Percentiles rank a stretch among this genome's conserved stretches.
These are phyloP conservation scores for Bretschneidera sinensis DNA, from an alignment of 345 rosid genomes.

Conservation along the genomic window DNA sequence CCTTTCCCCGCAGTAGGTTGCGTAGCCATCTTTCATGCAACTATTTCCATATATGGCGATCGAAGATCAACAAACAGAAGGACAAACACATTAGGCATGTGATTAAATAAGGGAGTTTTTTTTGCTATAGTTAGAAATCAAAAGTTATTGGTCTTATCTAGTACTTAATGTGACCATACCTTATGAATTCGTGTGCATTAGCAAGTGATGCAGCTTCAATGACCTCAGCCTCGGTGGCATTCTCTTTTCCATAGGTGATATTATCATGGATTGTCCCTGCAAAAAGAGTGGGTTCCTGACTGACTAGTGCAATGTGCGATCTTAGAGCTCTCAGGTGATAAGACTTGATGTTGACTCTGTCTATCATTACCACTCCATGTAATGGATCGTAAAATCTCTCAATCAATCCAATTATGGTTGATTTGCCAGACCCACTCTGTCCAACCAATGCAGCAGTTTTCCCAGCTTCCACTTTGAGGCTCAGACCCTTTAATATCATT, in stretches of 20 bases:
- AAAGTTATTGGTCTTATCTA: too few relatives aligned
- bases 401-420: conserved; percentile 36
- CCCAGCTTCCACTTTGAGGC: conserved; percentile 29
- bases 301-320: too few relatives aligned
- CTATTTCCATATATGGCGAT: too few relatives aligned
- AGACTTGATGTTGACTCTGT: conserved; percentile 32
- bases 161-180: too few relatives aligned
- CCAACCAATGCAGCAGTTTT: too few relatives aligned
- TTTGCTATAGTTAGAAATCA: too few relatives aligned
- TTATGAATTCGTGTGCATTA: conserved; percentile 41
- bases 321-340: conserved; percentile 36
- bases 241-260: conserved; percentile 25
- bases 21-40: too few relatives aligned
- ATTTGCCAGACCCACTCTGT: too few relatives aligned
- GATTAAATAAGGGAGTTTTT: too few relatives aligned
- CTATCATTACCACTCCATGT: conserved; percentile 28
- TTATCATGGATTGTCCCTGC: conserved; percentile 35
- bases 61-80: too few relatives aligned
- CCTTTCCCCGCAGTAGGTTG: too few relatives aligned
- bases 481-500: conserved; percentile 23
- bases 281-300: conserved; percentile 43
- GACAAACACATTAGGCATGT: too few relatives aligned
- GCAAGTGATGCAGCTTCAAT: conserved; percentile 29
- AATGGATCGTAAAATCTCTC: conserved; percentile 47
- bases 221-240: conserved; percentile 31